phyloP scores from a whole-genome alignment of 73 alveolate species.

The Tetrahymena borealis region DNA sequence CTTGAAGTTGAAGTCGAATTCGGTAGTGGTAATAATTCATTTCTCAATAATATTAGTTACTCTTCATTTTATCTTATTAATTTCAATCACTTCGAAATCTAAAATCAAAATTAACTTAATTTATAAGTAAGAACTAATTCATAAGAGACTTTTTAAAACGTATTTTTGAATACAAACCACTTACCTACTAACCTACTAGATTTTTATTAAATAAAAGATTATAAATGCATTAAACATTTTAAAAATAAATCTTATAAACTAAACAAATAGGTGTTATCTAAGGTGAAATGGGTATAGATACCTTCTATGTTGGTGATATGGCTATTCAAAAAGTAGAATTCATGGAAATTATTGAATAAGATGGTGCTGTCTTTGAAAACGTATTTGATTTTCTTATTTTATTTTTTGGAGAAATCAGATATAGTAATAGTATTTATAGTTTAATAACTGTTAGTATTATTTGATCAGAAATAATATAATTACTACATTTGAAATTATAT shows the following conservation, averaged over 20 bases:
- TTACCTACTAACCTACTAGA: no score
- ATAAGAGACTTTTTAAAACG: no score
- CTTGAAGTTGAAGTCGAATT: not conserved
- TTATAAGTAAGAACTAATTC: no score
- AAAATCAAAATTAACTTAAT: no score
- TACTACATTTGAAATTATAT: no score
- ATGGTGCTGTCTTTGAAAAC: slow-evolving; percentile 4
- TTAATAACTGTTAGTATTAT: no score
- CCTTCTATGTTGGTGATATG: not conserved
- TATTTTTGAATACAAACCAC: no score
- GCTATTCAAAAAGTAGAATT: not conserved
- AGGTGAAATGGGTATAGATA: not conserved
- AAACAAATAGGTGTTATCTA: not conserved
- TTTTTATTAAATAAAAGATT: no score
- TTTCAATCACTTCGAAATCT: not conserved
- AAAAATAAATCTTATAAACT: not conserved
- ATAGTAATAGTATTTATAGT: no score
- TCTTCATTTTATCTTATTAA: not conserved
- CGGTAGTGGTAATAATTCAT: not conserved
- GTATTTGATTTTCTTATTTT: not conserved
- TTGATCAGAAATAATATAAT: no score
- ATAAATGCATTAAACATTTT: not conserved
- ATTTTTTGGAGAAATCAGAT: no score
- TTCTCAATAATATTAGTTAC: not conserved
- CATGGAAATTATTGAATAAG: slow-evolving; percentile 1